A percentile compares a stretch with the other conserved stretches of the same genome.
phyloP scores from a whole-genome alignment of 106 monocot genomes.

The Xerophyta viscosa region DNA sequence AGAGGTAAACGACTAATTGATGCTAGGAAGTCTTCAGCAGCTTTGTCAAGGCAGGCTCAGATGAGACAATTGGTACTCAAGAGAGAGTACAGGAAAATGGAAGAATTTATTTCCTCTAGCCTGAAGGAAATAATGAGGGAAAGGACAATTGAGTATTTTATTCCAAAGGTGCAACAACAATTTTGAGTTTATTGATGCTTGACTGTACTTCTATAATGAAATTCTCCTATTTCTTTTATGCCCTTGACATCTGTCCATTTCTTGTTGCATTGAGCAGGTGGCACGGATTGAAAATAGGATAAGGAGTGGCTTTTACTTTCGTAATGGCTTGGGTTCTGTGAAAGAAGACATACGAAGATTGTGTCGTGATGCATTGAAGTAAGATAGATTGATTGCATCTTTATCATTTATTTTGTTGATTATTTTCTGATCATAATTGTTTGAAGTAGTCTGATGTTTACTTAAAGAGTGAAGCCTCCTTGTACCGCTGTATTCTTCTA shows the following conservation, averaged over 20 bases:
- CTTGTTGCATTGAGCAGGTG: constrained; percentile 75
- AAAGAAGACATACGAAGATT: constrained; percentile 89
- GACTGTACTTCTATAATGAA: too few relatives aligned
- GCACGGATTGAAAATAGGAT: constrained; percentile 84
- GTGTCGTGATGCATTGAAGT: constrained; percentile 94
- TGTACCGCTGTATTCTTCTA: too few relatives aligned
- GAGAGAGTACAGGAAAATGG: constrained; percentile 72
- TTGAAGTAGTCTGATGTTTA: too few relatives aligned
- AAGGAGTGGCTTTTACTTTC: constrained; percentile 82
- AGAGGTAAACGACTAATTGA: constrained; percentile 66
- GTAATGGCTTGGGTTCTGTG: constrained; percentile 68
- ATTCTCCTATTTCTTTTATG: too few relatives aligned
- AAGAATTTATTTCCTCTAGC: constrained; percentile 54
- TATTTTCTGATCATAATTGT: too few relatives aligned
- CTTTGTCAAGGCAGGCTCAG: constrained; percentile 77
- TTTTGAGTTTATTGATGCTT: too few relatives aligned
- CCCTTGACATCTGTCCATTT: too few relatives aligned
- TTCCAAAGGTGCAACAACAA: constrained; percentile 70
- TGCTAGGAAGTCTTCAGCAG: constrained; percentile 61
- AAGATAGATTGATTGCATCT: constrained; percentile 22
- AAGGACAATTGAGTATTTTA: constrained; percentile 68
- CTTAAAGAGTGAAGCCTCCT: too few relatives aligned
- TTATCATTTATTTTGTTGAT: too few relatives aligned
- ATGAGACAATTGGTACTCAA: constrained; percentile 77
- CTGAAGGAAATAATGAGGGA: constrained; percentile 89